Evolutionary conservation across 441 rosid species (phyloP).

Genomic region (Mallotus japonicus): DNA sequence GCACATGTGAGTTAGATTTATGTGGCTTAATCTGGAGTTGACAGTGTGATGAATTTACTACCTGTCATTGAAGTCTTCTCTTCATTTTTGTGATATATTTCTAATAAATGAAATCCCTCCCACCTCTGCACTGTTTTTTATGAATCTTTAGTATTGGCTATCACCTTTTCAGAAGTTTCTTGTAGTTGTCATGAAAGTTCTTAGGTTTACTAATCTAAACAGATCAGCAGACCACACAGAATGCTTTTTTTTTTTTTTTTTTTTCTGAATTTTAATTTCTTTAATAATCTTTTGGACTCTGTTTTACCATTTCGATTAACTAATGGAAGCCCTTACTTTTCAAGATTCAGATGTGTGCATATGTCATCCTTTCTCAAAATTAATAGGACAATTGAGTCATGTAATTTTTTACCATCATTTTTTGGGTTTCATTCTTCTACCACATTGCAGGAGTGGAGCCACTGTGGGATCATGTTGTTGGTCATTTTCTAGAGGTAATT

Average conservation of each 20-base stretch:
- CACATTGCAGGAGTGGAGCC: constrained; percentile 77
- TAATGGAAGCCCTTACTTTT: background rate
- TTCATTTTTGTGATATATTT: background rate
- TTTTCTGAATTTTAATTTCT: background rate
- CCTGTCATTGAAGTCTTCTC: background rate
- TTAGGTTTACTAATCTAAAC: background rate
- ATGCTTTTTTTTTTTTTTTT: background rate
- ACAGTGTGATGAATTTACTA: background rate
- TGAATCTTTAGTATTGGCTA: background rate
- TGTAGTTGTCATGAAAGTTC: background rate
- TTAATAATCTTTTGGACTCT: background rate
- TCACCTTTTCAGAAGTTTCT: background rate
- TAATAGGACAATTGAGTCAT: background rate
- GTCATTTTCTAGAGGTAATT: constrained; percentile 90
- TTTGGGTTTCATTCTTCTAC: constrained; percentile 23
- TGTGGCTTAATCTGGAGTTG: background rate
- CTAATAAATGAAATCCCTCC: background rate
- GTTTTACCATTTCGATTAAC: background rate
- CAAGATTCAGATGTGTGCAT: background rate
- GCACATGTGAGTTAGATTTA: background rate
- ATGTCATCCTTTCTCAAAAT: background rate
- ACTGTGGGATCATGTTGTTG: constrained; percentile 91
- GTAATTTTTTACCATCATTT: constrained; percentile 6
- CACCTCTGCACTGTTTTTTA: background rate
- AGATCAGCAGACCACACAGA: background rate